Evolutionary conservation across 106 monocot species (phyloP).

Genomic region (Apostasia shenzhenica): DNA sequence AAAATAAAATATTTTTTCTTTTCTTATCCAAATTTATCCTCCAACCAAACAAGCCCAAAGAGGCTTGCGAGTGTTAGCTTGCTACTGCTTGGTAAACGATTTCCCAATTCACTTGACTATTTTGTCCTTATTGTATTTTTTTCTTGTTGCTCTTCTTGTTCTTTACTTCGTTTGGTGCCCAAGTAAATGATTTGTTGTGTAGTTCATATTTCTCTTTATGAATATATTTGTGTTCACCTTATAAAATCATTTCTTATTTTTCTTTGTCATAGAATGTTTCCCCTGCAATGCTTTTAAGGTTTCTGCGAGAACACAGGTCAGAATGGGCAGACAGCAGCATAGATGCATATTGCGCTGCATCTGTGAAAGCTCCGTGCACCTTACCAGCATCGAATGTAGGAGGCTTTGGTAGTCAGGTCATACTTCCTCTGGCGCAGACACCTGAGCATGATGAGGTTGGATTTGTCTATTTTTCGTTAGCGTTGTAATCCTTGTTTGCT

Average conservation of each 20-base stretch:
- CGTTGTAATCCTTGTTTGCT: neutral
- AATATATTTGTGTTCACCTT: too few relatives aligned
- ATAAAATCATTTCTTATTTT: neutral
- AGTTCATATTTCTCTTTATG: too few relatives aligned
- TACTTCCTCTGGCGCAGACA: conserved; percentile 61
- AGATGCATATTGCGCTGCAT: conserved; percentile 50
- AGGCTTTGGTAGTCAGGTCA: conserved; percentile 45
- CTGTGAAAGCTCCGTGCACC: conserved; percentile 33
- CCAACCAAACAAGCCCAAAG: too few relatives aligned
- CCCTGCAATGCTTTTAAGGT: conserved; percentile 51
- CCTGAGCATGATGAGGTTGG: conserved; percentile 59
- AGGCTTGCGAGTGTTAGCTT: too few relatives aligned
- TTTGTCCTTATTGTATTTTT: too few relatives aligned
- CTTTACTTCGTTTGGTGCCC: too few relatives aligned
- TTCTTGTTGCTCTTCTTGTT: too few relatives aligned
- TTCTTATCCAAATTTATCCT: too few relatives aligned
- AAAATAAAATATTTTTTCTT: too few relatives aligned
- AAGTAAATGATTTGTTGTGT: too few relatives aligned
- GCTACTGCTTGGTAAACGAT: too few relatives aligned
- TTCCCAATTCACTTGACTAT: too few relatives aligned
- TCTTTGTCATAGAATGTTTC: conserved; percentile 34
- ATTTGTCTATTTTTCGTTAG: neutral
- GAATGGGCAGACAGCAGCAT: conserved; percentile 70
- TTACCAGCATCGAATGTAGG: conserved; percentile 30
- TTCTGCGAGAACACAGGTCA: conserved; percentile 63